A percentile compares a stretch with the other conserved stretches of the same genome.
These are phyloP conservation scores for Nannizziopsis barbatae DNA, from an alignment of 2,329 filamentous ascomycete genomes.

Conservation along the genomic window DNA sequence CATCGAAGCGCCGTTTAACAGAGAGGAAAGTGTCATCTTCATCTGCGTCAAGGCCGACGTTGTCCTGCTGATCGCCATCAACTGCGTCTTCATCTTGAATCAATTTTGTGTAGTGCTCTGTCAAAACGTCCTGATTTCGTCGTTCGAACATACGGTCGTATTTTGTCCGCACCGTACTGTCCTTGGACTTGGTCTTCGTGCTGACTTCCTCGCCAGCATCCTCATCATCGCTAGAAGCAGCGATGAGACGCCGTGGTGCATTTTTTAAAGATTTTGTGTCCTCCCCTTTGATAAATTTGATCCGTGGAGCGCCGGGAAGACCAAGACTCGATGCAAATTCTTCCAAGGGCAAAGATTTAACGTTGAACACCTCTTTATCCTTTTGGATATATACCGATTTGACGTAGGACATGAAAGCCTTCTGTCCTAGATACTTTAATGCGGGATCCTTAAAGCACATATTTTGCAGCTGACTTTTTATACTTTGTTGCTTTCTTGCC, in stretches of 20 bases:
- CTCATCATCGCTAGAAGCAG: constrained; percentile 48
- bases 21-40: constrained; percentile 74
- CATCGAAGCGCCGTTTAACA: constrained; percentile 76
- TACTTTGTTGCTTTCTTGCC: constrained; percentile 76
- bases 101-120: constrained; percentile 85
- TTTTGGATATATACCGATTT: constrained; percentile 77
- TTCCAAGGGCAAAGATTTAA: constrained; percentile 73
- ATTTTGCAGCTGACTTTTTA: constrained; percentile 75
- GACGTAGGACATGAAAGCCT: constrained; percentile 85
- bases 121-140: constrained; percentile 87
- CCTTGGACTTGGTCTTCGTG: constrained; percentile 47
- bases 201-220: constrained; percentile 37
- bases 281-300: constrained; percentile 85
- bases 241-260: constrained; percentile 55
- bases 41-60: constrained; percentile 41
- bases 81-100: constrained; percentile 49
- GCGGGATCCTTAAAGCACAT: constrained; percentile 94
- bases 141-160: constrained; percentile 98
- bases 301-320: constrained; percentile 79
- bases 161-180: constrained; percentile 73
- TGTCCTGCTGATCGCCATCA: constrained; percentile 28
- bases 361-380: constrained; percentile 81
- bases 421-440: constrained; percentile 88
- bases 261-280: constrained; percentile 83
- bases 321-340: constrained; percentile 76